phyloP scores from a whole-genome alignment of 805 yeast species.

The Babjeviella inositovora region DNA sequence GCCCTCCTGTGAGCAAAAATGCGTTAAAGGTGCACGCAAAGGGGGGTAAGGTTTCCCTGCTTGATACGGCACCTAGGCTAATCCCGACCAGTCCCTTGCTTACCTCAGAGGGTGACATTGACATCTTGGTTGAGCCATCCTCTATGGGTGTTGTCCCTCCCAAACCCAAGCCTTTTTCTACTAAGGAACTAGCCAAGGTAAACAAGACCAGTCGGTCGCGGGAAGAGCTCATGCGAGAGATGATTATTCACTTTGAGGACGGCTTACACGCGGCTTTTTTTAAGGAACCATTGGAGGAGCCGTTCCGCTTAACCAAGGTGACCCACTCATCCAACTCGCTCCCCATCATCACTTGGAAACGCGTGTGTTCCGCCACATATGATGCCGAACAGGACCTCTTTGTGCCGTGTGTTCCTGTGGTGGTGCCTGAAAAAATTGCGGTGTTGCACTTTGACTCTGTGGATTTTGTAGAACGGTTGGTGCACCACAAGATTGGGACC shows the following conservation, averaged over 20 bases:
- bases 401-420: constrained; percentile 27
- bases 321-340: constrained; percentile 9
- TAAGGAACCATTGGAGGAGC: constrained; percentile 5
- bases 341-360: constrained; percentile 35
- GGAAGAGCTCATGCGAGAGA: constrained; percentile 32
- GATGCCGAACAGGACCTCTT: constrained; percentile 30
- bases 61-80: too few species aligned
- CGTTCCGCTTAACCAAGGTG: constrained; percentile 8
- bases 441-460: constrained; percentile 29
- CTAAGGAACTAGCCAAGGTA: constrained; percentile 7
- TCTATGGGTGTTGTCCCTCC: too few species aligned
- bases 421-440: constrained; percentile 23
- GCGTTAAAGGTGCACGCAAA: too few species aligned
- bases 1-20: too few species aligned
- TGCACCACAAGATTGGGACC: constrained; percentile 8
- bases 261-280: constrained; percentile 5
- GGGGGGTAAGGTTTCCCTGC: too few species aligned
- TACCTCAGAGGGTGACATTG: too few species aligned
- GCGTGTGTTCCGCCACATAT: constrained; percentile 31
- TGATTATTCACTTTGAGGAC: constrained; percentile 21
- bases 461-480: constrained; percentile 19
- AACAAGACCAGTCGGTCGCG: constrained; percentile 24
- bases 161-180: too few species aligned
- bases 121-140: too few species aligned
- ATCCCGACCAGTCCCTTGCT: too few species aligned